phyloP scores from a whole-genome alignment of 345 rosid genomes.

The Microthlaspi erraticum region DNA sequence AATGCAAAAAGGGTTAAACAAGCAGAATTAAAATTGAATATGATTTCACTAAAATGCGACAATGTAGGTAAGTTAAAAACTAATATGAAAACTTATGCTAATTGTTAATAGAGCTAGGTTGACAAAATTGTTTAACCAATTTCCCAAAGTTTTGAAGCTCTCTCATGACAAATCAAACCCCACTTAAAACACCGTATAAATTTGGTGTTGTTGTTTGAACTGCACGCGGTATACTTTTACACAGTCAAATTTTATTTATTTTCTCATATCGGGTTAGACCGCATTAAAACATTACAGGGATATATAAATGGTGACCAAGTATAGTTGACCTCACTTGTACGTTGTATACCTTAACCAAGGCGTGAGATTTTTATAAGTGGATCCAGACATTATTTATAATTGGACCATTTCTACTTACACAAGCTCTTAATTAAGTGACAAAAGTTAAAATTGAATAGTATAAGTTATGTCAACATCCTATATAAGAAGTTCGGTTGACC shows the following conservation, averaged over 20 bases:
- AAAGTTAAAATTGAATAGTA: not conserved
- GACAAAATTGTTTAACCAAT: no score
- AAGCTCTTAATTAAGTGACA: not conserved
- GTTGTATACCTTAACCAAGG: not conserved
- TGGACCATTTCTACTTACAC: conserved; percentile 1
- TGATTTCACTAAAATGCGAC: no score
- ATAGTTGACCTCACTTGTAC: not conserved
- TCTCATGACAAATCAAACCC: not conserved
- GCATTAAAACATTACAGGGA: no score
- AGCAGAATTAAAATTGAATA: no score
- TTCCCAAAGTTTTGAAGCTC: no score
- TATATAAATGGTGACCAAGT: no score
- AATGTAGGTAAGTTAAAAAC: no score
- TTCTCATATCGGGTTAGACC: no score
- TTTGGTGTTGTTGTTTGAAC: not conserved
- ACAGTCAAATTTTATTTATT: no score
- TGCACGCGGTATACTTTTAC: not conserved
- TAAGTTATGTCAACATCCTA: conserved; percentile 29
- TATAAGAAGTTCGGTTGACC: conserved; percentile 34
- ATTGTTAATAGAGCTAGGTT: no score
- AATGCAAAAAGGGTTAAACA: no score
- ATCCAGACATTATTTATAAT: conserved; percentile 1
- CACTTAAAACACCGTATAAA: not conserved
- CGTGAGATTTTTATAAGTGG: conserved; percentile 1
- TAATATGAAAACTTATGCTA: no score